Percentiles rank a stretch among this genome's conserved stretches.
Conservation (phyloP, 164 flowering plant genomes). For the Euptelea pleiosperma region DNA sequence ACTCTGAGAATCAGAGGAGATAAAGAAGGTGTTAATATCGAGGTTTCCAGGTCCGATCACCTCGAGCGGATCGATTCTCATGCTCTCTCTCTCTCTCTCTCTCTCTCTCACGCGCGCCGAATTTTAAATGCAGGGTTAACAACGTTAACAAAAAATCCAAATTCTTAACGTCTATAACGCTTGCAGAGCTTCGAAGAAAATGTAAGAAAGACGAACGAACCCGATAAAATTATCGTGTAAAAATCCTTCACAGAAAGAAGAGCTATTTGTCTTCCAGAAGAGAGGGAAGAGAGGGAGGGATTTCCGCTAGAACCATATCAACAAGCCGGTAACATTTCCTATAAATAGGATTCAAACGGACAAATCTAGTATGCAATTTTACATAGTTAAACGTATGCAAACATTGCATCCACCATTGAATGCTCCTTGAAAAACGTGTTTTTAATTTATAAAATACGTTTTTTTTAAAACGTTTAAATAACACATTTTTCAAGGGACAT, state of each 20-base stretch:
- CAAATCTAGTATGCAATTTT: too few relatives aligned
- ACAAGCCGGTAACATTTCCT: background rate
- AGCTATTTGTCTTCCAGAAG: background rate
- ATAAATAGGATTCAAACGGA: too few relatives aligned
- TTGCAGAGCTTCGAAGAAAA: too few relatives aligned
- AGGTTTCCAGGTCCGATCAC: background rate
- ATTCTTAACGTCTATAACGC: too few relatives aligned
- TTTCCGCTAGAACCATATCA: constrained; percentile 14
- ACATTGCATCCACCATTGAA: too few relatives aligned
- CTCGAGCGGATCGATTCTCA: constrained; percentile 12
- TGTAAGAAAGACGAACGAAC: too few relatives aligned
- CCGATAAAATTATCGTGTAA: too few relatives aligned
- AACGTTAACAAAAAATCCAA: constrained; percentile 8
- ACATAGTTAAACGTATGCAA: too few relatives aligned
- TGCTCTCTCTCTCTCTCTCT: constrained; percentile 1
- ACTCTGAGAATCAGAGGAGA: background rate
- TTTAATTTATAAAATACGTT: too few relatives aligned
- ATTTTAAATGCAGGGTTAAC: constrained; percentile 11
- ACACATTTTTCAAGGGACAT: too few relatives aligned
- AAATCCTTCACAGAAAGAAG: constrained; percentile 16
- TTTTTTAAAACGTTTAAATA: too few relatives aligned
- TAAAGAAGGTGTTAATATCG: background rate
- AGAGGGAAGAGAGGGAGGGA: constrained; percentile 4
- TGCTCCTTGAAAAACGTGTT: too few relatives aligned
- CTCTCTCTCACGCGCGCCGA: background rate